A percentile compares a stretch with the other conserved stretches of the same genome.
phyloP scores from a whole-genome alignment of 1,284 basidiomycete species.

The Cronartium quercuum region DNA sequence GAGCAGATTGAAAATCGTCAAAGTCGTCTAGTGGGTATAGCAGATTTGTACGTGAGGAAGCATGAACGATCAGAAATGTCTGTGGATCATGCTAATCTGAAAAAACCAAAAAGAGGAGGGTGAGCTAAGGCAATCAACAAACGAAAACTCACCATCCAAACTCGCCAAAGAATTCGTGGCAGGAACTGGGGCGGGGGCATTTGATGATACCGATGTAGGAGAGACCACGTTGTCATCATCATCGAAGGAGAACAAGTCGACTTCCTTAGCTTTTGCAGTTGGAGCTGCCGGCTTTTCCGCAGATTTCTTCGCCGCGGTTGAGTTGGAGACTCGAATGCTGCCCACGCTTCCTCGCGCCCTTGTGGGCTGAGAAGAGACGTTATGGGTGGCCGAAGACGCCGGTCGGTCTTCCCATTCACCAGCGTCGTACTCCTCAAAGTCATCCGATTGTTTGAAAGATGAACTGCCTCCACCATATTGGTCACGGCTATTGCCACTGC shows the following conservation, averaged over 20 bases:
- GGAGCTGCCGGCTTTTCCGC: background rate
- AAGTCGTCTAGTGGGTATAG: slow-evolving; percentile 14
- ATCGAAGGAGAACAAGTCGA: slow-evolving; percentile 35
- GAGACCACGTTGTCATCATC: slow-evolving; percentile 27
- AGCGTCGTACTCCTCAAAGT: slow-evolving; percentile 90
- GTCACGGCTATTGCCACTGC: slow-evolving; percentile 39
- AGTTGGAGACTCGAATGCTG: slow-evolving; percentile 9
- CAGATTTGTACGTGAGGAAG: background rate
- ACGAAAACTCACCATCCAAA: background rate
- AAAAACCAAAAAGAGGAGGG: background rate
- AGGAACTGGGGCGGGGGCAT: background rate
- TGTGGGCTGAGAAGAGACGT: slow-evolving; percentile 48
- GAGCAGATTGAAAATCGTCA: slow-evolving; percentile 36
- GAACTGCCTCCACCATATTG: slow-evolving; percentile 44
- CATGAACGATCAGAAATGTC: background rate
- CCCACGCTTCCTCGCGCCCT: slow-evolving; percentile 9
- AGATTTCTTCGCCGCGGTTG: slow-evolving; percentile 5
- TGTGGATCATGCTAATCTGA: background rate
- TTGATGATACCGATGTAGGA: background rate
- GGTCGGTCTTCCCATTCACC: slow-evolving; percentile 75
- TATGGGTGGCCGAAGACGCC: slow-evolving; percentile 4
- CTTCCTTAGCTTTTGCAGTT: slow-evolving; percentile 27
- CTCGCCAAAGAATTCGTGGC: background rate
- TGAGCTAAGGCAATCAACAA: background rate
- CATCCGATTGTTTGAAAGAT: slow-evolving; percentile 51